Percentiles rank a stretch among this genome's conserved stretches.
Conservation (phyloP, 2,329 filamentous ascomycete genomes). For the Diaporthe velutina region DNA sequence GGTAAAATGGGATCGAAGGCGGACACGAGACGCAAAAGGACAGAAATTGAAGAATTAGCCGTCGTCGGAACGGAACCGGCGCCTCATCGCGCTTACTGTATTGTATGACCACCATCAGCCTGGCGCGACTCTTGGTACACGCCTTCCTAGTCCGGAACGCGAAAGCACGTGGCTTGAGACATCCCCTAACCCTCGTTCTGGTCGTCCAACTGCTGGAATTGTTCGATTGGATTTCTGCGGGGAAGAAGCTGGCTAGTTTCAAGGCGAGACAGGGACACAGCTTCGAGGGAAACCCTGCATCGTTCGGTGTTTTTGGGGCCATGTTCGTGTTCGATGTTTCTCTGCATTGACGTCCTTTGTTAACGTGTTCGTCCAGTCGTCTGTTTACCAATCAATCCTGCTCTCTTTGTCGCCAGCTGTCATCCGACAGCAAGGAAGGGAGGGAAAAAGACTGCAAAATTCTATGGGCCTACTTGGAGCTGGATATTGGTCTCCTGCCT, state of each 20-base stretch:
- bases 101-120: neutral
- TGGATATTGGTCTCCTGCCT: neutral
- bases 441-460: neutral
- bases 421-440: neutral
- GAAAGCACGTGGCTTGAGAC: constrained; percentile 31
- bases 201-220: neutral
- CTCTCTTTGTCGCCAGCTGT: neutral
- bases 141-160: constrained; percentile 19
- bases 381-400: neutral
- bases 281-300: constrained; percentile 18
- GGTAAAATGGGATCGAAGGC: neutral
- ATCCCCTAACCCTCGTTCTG: neutral
- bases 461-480: neutral
- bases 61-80: constrained; percentile 2
- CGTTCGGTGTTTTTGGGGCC: constrained; percentile 7
- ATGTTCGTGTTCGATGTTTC: constrained; percentile 19
- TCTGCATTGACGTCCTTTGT: constrained; percentile 8
- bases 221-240: neutral
- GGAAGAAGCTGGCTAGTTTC: constrained; percentile 16
- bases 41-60: neutral
- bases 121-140: constrained; percentile 14
- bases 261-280: constrained; percentile 9
- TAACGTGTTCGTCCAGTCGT: constrained; percentile 2
- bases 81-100: constrained; percentile 22
- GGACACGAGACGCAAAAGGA: neutral